A percentile compares a stretch with the other conserved stretches of the same genome.
These are phyloP conservation scores for Emergomyces orientalis DNA, from an alignment of 2,329 filamentous ascomycete genomes.

Conservation along the genomic window DNA sequence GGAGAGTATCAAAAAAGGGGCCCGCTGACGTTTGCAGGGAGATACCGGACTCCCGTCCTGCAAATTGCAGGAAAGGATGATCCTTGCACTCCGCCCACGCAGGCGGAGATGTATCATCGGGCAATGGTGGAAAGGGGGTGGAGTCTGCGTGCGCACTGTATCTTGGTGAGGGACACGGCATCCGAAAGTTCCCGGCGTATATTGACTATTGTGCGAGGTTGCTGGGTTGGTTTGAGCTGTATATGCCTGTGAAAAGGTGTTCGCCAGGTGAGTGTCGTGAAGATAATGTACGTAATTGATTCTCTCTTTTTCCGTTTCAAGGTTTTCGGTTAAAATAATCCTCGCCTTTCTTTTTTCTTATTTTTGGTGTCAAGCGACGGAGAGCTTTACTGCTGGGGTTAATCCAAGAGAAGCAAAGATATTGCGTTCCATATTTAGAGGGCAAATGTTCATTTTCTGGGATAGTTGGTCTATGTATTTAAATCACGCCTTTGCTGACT, in stretches of 20 bases:
- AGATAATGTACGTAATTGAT: not conserved
- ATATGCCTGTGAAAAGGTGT: not conserved
- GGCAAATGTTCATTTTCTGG: not conserved
- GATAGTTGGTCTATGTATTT: not conserved
- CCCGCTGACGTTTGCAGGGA: not conserved
- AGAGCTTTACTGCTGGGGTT: not conserved
- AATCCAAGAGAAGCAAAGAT: not conserved
- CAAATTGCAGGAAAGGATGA: not conserved
- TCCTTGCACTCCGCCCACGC: not conserved
- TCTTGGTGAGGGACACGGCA: not conserved
- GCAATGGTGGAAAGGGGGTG: not conserved
- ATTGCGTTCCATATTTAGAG: not conserved
- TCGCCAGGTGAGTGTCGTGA: not conserved
- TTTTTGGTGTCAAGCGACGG: not conserved
- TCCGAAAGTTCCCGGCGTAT: not conserved
- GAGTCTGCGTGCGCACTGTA: not conserved
- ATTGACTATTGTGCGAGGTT: slow-evolving; percentile 2
- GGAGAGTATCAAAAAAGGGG: not conserved
- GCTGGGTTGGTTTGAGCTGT: not conserved
- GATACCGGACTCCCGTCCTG: not conserved
- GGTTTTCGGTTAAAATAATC: not conserved
- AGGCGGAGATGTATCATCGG: not conserved
- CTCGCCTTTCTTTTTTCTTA: not conserved
- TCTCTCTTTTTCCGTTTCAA: not conserved
- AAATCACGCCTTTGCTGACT: not conserved